phyloP scores from a whole-genome alignment of 2,329 filamentous ascomycete genomes.

The Botryosphaeria dothidea region DNA sequence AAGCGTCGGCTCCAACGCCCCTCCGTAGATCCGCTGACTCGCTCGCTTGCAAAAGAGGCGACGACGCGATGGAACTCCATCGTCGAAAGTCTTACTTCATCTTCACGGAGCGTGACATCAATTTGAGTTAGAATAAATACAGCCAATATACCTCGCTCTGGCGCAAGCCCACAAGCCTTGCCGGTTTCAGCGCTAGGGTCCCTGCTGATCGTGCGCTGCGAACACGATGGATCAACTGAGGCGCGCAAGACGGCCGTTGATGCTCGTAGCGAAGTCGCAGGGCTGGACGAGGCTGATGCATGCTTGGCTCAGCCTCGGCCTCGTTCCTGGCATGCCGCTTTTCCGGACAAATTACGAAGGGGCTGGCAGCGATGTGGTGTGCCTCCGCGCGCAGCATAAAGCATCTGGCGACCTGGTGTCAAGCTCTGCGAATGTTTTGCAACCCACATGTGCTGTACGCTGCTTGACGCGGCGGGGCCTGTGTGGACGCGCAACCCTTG shows the following conservation, averaged over 20 bases:
- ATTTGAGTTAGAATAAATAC: too few species aligned
- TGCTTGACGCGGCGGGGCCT: background rate
- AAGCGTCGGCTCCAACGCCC: too few species aligned
- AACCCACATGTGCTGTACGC: too few species aligned
- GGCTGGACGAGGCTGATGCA: background rate
- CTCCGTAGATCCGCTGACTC: too few species aligned
- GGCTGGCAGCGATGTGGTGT: background rate
- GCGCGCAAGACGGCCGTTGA: background rate
- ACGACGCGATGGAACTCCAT: too few species aligned
- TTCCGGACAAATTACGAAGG: background rate
- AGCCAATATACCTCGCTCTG: background rate
- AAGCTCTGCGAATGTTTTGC: background rate
- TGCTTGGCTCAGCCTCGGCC: background rate
- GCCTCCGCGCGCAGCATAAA: background rate
- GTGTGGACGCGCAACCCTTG: background rate
- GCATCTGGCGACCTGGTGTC: too few species aligned
- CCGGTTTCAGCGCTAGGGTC: background rate
- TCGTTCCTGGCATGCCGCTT: background rate
- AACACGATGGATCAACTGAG: background rate
- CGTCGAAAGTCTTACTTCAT: too few species aligned
- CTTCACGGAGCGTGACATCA: too few species aligned
- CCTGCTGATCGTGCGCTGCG: background rate
- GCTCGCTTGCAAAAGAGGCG: too few species aligned
- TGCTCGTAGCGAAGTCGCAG: background rate
- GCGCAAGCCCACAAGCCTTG: background rate